Percentiles rank a stretch among this genome's conserved stretches.
Evolutionary conservation across 2,329 filamentous ascomycete species (phyloP).

Genomic region (Phialocephala subalpina): DNA sequence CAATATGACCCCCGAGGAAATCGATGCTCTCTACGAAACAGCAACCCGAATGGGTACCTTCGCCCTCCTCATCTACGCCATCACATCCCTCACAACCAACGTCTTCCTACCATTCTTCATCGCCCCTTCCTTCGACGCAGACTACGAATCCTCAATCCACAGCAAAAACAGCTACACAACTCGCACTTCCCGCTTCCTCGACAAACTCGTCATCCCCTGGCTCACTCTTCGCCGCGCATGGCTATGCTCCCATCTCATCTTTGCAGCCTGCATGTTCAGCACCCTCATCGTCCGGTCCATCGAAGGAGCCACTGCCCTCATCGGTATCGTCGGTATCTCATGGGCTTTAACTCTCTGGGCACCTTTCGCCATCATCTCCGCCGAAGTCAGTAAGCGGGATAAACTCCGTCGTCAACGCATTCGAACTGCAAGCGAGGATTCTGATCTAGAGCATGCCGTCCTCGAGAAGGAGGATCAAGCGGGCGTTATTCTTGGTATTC

Average conservation of each 20-base stretch:
- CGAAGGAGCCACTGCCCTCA: conserved; percentile 75
- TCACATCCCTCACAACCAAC: conserved; percentile 83
- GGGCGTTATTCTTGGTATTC: conserved; percentile 87
- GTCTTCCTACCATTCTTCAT: conserved; percentile 87
- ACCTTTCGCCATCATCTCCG: conserved; percentile 92
- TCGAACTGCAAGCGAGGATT: conserved; percentile 17
- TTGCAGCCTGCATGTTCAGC: conserved; percentile 80
- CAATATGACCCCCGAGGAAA: conserved; percentile 76
- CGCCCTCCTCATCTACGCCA: conserved; percentile 86
- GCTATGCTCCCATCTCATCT: conserved; percentile 86
- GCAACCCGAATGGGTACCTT: conserved; percentile 90
- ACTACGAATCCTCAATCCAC: conserved; percentile 38
- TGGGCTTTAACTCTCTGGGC: conserved; percentile 96
- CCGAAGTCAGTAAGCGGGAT: conserved; percentile 87
- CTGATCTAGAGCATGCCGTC: conserved; percentile 17
- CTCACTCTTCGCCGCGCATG: conserved; percentile 89
- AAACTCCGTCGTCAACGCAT: conserved; percentile 59
- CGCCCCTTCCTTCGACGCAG: conserved; percentile 73
- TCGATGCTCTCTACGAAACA: conserved; percentile 82
- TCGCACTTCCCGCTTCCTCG: conserved; percentile 51
- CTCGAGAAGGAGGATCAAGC: conserved; percentile 36
- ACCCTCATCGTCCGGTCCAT: conserved; percentile 81
- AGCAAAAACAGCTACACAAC: conserved; percentile 41
- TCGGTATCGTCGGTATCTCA: conserved; percentile 84
- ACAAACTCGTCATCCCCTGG: conserved; percentile 76